Conservation (phyloP, 148 eudicot species). For the Chenopodium formosanum region DNA sequence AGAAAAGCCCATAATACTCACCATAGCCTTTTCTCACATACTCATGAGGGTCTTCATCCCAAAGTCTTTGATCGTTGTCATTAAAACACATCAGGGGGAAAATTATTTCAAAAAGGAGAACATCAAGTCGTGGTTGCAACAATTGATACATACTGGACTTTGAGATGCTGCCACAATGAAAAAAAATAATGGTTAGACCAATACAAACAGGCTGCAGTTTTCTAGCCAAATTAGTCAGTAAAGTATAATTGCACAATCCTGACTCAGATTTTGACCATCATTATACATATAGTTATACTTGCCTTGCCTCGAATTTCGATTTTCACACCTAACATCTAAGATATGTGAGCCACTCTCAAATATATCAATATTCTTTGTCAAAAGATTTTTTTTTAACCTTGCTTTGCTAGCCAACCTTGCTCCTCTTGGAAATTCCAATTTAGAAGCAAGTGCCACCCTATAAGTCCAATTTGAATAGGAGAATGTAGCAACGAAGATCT, state of each 20-base stretch:
- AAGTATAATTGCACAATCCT: neutral
- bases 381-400: neutral
- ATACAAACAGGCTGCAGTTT: neutral
- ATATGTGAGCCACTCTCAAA: neutral
- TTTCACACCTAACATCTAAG: neutral
- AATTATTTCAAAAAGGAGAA: constrained; percentile 87
- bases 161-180: constrained; percentile 63
- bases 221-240: neutral
- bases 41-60: constrained; percentile 99
- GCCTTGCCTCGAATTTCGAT: neutral
- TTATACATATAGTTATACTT: neutral
- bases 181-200: neutral
- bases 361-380: neutral
- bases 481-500: neutral
- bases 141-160: constrained; percentile 79
- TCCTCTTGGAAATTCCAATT: neutral
- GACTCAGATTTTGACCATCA: neutral
- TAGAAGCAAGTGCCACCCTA: neutral
- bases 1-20: constrained; percentile 35
- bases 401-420: neutral
- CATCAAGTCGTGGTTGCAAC: constrained; percentile 85
- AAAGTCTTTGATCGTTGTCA: constrained; percentile 87
- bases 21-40: constrained; percentile 99
- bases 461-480: neutral
- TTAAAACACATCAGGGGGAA: constrained; percentile 98